These are phyloP conservation scores for Solanum paucissectum DNA, from an alignment of 257 asterid genomes.

Conservation along the genomic window DNA sequence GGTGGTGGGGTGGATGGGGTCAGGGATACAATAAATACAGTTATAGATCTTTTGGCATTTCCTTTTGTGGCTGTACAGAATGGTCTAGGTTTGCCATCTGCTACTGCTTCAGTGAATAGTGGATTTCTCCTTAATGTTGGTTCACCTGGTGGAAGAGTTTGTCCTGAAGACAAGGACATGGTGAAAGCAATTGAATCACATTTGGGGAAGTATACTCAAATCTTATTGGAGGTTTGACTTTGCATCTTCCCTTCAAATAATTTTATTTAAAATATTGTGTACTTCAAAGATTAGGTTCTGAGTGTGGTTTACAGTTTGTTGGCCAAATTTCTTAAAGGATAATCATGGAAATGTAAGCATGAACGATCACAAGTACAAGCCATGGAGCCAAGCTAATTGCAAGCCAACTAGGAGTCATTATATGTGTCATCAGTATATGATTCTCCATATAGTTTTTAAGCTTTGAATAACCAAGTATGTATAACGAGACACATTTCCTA, in stretches of 20 bases:
- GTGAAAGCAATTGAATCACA: conserved; percentile 69
- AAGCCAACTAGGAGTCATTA: not conserved
- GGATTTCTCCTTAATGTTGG: conserved; percentile 93
- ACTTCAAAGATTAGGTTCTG: not conserved
- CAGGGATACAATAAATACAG: conserved; percentile 64
- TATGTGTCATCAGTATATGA: not conserved
- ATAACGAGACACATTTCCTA: not conserved
- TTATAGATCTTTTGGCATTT: conserved; percentile 81
- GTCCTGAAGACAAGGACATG: conserved; percentile 92
- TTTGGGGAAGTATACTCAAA: conserved; percentile 81
- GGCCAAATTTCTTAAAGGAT: not conserved
- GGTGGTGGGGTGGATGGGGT: conserved; percentile 89
- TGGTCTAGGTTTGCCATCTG: conserved; percentile 70
- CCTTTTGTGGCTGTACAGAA: conserved; percentile 88
- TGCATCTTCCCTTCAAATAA: not conserved
- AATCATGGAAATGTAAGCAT: not conserved
- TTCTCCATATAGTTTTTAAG: not conserved
- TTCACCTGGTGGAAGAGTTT: conserved; percentile 89
- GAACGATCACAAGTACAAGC: not conserved
- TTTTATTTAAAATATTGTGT: not conserved
- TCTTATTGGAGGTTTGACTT: conserved; percentile 72
- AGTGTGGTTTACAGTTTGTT: not conserved
- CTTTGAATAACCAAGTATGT: not conserved
- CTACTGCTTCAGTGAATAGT: conserved; percentile 93
- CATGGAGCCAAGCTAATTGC: not conserved